phyloP scores from a whole-genome alignment of 495 filamentous ascomycete genomes.

The Hypoxylon lienhwacheense region DNA sequence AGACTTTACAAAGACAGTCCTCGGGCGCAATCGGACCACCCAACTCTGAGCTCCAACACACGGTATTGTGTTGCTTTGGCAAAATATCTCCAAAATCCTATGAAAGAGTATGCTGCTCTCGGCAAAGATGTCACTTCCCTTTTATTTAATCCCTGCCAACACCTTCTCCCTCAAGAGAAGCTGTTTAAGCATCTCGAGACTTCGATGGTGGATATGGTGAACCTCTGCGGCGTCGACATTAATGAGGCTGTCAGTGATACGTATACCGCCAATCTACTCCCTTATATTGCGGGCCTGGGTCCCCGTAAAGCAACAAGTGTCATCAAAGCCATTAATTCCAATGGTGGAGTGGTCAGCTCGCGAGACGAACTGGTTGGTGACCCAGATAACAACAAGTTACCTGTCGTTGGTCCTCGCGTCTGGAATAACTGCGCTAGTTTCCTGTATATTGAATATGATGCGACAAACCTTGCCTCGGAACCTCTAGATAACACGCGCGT shows the following conservation, averaged over 20 bases:
- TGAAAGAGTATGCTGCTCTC: conserved; percentile 93
- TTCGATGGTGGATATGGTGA: conserved; percentile 97
- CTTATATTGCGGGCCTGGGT: conserved; percentile 91
- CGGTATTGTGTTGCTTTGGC: conserved; percentile 88
- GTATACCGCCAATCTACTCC: conserved; percentile 82
- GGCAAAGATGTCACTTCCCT: conserved; percentile 86
- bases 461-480: conserved; percentile 74
- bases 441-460: conserved; percentile 83
- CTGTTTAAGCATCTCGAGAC: conserved; percentile 83
- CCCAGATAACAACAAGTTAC: conserved; percentile 69
- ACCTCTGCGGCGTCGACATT: conserved; percentile 90
- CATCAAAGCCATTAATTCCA: conserved; percentile 85
- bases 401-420: conserved; percentile 83
- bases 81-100: conserved; percentile 87
- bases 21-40: conserved; percentile 79
- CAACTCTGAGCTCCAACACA: conserved; percentile 70
- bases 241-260: conserved; percentile 82
- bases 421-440: conserved; percentile 98
- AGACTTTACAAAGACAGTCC: conserved; percentile 89
- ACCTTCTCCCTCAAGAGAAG: conserved; percentile 82
- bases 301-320: conserved; percentile 85
- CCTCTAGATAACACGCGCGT: conserved; percentile 95
- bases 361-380: conserved; percentile 87
- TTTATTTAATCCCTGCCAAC: conserved; percentile 84
- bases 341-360: conserved; percentile 78